Evolutionary conservation across 768 basidiomycete genomes (phyloP), one percentile per base, ranked within the genome.

Genomic region (Mycena crocata): DNA sequence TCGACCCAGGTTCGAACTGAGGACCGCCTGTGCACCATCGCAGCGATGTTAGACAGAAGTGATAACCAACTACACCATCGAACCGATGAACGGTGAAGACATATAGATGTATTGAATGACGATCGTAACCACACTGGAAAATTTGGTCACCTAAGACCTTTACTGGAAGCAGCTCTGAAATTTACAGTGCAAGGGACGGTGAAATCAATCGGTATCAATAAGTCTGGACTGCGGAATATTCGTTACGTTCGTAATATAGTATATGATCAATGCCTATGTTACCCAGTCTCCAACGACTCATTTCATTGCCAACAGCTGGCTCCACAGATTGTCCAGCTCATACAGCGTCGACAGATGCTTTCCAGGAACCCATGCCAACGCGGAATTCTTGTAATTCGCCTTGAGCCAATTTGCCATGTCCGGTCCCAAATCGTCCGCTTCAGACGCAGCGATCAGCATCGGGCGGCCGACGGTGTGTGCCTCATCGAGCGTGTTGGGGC

Each of bases 351-450:
- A 76, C n/a, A 88, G 66, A 68, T 87, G 88, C 8, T 87, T 86
- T 1, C 89, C 88, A 21, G 73, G 77, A 44, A 87, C 62, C 45
- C 73, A 78, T 70, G 75, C 82, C 32, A 84, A 70, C 49, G 69
- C 77, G 8, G 81, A 78, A 64, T 85, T 85, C 74, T 77, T 79
- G 74, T 87, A 86, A 60, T 79, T 76, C 14, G 75, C 72, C n/a
- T 79, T 81, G n/a, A 89, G 70, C 79, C 85, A 89, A 51, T 81
- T 70, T 0, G 85, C 83, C 82, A 84, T 85, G 3, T 74, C 72
- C 2, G 86, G 83, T 7, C 76, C 73, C 63, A 82, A 69, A n/a
- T 74, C 71, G 63, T 89, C 88, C 37, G 76, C 80, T 51, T 75
- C 55, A n/a, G 83, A 77, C 6, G 83, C 71, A 34, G 84, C 80